Base-by-base conservation (phyloP, 108 stramenopile genomes). In the Pelagomonas calceolata region DNA sequence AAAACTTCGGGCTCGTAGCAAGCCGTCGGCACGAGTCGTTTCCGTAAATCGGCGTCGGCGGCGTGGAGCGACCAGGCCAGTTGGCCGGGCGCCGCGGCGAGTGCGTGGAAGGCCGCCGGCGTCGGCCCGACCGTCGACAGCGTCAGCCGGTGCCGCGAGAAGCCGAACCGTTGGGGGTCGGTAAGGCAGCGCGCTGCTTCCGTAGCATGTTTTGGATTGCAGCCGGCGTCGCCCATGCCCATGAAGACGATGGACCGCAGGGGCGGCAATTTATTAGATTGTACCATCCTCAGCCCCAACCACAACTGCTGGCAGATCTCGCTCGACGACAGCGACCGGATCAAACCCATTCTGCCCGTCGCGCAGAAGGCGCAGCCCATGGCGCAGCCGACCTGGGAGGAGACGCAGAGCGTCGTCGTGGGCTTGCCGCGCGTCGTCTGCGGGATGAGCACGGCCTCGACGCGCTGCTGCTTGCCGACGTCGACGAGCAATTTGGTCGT, bases 221-320 rank as follows among this genome's bases (percentile, higher is more conserved):
- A 88, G 15, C 84, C 78, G 0, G 91, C 86, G 72, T 93, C 90
- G 12, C 92, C 91, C 93, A 92, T 91, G 32, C 94, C 94, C 94
- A 94, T 94, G 67, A 92, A 92, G 0, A 94, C 94, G 69, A 89
- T 71, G 77, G 87, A 87, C 30, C 80, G 66, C 35, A 88, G 79
- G 12, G 78, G 76, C 30, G 79, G 83, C 37, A 87, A 63, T 9
- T 44, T 65, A 30, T 26, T 9, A 29, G 7, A 7, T 34, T 21
- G 17, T 78, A 67, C 86, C 75, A 63, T 87, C 70, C 68, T 85
- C 85, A 45, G 46, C 21, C 90, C 91, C 76, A 78, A 88, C 73
- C 85, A 89, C 44, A 95, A 70, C 77, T 95, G 94, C 26, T 82
- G 79, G 43, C 92, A 34, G 66, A 95, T 92, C 71, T 95, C 94